Percentiles rank a stretch among this genome's conserved stretches.
phyloP scores from a whole-genome alignment of 1,284 basidiomycete species.

The Irpex sp. region DNA sequence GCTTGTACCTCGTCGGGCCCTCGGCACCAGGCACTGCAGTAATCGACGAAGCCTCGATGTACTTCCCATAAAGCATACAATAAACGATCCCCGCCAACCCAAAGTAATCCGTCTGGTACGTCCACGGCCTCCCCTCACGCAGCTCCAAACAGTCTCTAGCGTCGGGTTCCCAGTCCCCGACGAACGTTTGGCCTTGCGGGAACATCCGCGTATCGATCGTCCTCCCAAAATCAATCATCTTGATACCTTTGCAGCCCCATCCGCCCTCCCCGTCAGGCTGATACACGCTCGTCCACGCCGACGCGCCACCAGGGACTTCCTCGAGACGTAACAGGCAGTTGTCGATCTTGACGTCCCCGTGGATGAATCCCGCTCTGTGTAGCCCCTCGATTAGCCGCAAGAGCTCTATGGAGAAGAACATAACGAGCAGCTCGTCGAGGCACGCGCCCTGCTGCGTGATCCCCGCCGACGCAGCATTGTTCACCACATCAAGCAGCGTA shows the following conservation, averaged over 20 bases:
- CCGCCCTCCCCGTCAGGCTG: constrained; percentile 74
- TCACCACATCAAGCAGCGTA: constrained; percentile 91
- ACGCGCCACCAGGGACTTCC: constrained; percentile 67
- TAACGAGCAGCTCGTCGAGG: constrained; percentile 90
- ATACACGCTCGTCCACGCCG: constrained; percentile 77
- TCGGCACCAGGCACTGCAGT: constrained; percentile 32
- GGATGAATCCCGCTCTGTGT: constrained; percentile 83
- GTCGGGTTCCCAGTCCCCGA: constrained; percentile 87
- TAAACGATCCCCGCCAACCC: constrained; percentile 92
- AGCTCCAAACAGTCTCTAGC: constrained; percentile 90
- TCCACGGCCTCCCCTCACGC: constrained; percentile 82
- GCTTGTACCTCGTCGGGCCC: constrained; percentile 47
- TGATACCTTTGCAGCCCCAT: constrained; percentile 87
- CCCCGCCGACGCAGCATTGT: constrained; percentile 70
- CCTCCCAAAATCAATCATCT: constrained; percentile 95
- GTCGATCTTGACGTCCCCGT: constrained; percentile 99
- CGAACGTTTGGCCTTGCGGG: constrained; percentile 74
- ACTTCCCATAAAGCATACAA: constrained; percentile 95
- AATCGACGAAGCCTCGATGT: constrained; percentile 75
- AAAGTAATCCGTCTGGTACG: constrained; percentile 93
- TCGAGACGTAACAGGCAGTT: constrained; percentile 94
- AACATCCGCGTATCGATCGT: constrained; percentile 86
- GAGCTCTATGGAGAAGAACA: constrained; percentile 95
- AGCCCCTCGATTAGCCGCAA: constrained; percentile 81
- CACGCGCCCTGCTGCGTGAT: constrained; percentile 76